These are phyloP conservation scores for Naegleria lovaniensis DNA, from an alignment of 208 protist species.

Conservation along the genomic window DNA sequence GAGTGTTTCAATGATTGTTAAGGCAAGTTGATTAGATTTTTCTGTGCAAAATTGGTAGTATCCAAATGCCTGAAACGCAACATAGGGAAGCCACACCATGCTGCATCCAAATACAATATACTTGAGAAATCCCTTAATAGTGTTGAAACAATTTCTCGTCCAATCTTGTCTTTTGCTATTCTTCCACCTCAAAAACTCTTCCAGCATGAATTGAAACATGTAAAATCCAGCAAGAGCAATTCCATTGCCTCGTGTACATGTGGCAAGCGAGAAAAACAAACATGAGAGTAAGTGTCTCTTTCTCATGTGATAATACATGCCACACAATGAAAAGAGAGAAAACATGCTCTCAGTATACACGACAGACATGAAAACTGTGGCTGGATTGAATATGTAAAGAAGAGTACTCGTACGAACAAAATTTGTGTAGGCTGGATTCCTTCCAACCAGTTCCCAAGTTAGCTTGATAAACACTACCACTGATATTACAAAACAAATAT, in stretches of 20 bases:
- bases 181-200: not conserved
- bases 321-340: not conserved
- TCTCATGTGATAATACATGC: not conserved
- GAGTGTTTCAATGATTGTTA: not conserved
- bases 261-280: not conserved
- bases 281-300: not conserved
- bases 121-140: not conserved
- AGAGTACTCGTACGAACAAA: not conserved
- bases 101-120: not conserved
- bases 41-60: not conserved
- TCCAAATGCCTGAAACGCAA: not conserved
- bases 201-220: conserved; percentile 12
- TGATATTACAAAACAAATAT: conserved; percentile 10
- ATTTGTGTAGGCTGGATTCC: not conserved
- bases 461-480: not conserved
- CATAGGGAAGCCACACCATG: not conserved
- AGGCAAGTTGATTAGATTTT: not conserved
- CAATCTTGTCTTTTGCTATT: not conserved
- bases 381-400: conserved; percentile 13
- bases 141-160: not conserved
- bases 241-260: conserved; percentile 2
- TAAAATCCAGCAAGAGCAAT: conserved; percentile 4
- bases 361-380: not conserved
- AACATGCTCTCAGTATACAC: conserved; percentile 22
- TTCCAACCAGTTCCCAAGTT: not conserved